phyloP scores from a whole-genome alignment of 225 moss, liverwort and hornwort species.

The Neckera pumila region DNA sequence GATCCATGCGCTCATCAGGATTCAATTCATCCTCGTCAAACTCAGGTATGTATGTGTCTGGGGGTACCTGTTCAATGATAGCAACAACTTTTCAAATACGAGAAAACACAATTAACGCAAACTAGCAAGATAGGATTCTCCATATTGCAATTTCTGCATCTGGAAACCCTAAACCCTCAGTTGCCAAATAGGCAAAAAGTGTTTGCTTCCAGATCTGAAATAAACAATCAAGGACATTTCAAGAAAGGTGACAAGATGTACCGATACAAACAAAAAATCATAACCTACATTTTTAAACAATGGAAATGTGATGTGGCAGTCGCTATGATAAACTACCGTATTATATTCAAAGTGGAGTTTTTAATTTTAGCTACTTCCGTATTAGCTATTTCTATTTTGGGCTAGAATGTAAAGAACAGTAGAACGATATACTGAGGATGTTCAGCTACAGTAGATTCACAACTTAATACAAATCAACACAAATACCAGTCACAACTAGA shows the following conservation, averaged over 20 bases:
- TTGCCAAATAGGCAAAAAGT: neutral
- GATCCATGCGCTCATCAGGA: constrained; percentile 90
- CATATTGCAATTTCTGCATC: neutral
- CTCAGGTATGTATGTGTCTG: constrained; percentile 85
- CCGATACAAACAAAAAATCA: neutral
- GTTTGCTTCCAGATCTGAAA: neutral
- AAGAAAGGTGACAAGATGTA: neutral
- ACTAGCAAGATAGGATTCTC: neutral
- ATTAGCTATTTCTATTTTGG: neutral
- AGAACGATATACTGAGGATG: neutral
- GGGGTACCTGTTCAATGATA: constrained; percentile 55
- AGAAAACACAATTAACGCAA: neutral
- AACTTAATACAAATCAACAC: neutral
- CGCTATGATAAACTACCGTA: neutral
- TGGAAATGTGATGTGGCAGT: neutral
- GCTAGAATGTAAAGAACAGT: neutral
- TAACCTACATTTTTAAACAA: too few relatives aligned
- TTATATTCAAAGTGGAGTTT: neutral
- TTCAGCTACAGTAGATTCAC: neutral
- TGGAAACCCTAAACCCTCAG: neutral
- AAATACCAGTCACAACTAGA: neutral
- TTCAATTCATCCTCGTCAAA: constrained; percentile 86
- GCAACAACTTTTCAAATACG: neutral
- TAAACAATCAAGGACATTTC: neutral
- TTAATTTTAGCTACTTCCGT: neutral